These are phyloP conservation scores for Boletus rufocinnamomeus DNA, from an alignment of 768 basidiomycete species.

Conservation along the genomic window DNA sequence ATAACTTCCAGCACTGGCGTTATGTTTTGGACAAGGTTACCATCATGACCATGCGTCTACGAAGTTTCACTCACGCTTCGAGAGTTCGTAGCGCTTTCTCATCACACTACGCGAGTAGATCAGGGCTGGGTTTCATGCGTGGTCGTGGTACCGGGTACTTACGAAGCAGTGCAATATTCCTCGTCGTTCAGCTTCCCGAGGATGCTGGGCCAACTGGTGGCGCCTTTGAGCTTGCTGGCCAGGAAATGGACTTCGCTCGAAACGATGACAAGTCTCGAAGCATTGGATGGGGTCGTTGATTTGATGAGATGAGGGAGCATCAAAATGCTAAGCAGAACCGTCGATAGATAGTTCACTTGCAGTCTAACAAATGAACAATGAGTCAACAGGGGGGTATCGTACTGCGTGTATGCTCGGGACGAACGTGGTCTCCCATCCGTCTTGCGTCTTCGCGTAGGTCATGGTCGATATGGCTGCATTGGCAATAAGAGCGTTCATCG, in stretches of 20 bases:
- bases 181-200: slow-evolving; percentile 31
- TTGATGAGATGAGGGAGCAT: slow-evolving; percentile 39
- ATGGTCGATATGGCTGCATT: slow-evolving; percentile 29
- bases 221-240: slow-evolving; percentile 11
- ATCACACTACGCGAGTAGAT: slow-evolving; percentile 21
- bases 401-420: slow-evolving; percentile 6
- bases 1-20: slow-evolving; percentile 33
- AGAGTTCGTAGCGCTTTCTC: slow-evolving; percentile 27
- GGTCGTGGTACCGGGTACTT: slow-evolving; percentile 7
- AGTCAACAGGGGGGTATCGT: not conserved
- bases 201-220: slow-evolving; percentile 26
- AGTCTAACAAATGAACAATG: slow-evolving; percentile 22
- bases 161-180: slow-evolving; percentile 30
- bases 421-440: slow-evolving; percentile 41
- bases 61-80: slow-evolving; percentile 26
- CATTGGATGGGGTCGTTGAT: slow-evolving; percentile 23
- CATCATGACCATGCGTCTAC: not conserved
- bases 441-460: slow-evolving; percentile 30
- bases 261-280: slow-evolving; percentile 34
- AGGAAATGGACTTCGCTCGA: slow-evolving; percentile 33
- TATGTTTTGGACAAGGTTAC: not conserved
- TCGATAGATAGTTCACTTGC: slow-evolving; percentile 41
- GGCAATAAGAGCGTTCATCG: slow-evolving; percentile 34
- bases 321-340: slow-evolving; percentile 36
- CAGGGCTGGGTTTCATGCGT: not conserved